Percentiles rank a stretch among this genome's conserved stretches.
These are phyloP conservation scores for Phialemoniopsis sp. DNA, from an alignment of 2,329 filamentous ascomycete genomes.

Conservation along the genomic window DNA sequence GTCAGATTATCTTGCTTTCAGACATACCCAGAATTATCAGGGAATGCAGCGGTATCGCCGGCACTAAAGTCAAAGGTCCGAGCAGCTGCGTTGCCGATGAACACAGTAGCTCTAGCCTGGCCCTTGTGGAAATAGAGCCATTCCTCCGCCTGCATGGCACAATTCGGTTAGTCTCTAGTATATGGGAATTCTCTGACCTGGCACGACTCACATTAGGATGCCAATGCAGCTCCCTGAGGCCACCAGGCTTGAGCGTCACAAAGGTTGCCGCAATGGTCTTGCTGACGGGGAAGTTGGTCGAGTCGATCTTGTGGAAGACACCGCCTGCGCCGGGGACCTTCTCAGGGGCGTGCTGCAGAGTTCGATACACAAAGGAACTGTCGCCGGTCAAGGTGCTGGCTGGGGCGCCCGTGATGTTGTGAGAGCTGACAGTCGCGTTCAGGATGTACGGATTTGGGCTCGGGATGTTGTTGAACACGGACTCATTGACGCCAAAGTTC, in stretches of 20 bases:
- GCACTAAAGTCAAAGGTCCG: conserved; percentile 64
- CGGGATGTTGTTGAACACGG: conserved; percentile 56
- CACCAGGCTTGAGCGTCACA: conserved; percentile 59
- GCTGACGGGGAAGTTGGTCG: conserved; percentile 61
- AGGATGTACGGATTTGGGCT: conserved; percentile 57
- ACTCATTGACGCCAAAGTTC: conserved; percentile 61
- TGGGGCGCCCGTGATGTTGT: conserved; percentile 39
- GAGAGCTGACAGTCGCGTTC: conserved; percentile 46
- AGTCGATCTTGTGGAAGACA: conserved; percentile 60
- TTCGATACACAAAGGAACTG: conserved; percentile 59
- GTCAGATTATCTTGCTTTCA: too few relatives aligned
- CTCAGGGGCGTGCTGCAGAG: conserved; percentile 40
- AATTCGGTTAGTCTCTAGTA: not conserved
- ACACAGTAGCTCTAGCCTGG: conserved; percentile 57
- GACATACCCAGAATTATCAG: conserved; percentile 55
- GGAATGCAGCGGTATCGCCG: conserved; percentile 66
- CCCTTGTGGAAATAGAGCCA: conserved; percentile 70
- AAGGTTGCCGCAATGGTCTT: conserved; percentile 63
- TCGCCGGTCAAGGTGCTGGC: conserved; percentile 48
- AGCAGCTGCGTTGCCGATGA: conserved; percentile 55
- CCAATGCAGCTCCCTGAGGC: conserved; percentile 65
- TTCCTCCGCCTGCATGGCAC: conserved; percentile 50
- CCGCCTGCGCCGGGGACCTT: conserved; percentile 58
- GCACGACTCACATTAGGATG: conserved; percentile 54
- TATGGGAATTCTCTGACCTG: not conserved